Conservation (phyloP, 352 stramenopile species). For the Pythium vanterpoolii region DNA sequence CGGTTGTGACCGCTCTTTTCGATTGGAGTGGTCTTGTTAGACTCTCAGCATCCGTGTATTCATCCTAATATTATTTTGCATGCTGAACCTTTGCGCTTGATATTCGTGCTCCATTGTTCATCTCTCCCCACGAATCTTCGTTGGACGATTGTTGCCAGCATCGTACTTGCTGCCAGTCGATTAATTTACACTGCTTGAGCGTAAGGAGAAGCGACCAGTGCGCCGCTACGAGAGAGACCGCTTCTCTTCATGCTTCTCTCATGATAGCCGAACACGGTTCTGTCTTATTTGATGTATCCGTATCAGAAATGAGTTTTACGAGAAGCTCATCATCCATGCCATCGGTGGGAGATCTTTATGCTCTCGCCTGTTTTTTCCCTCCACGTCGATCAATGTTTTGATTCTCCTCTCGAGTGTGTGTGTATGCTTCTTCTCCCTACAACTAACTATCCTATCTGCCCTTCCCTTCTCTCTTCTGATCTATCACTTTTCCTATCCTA, state of each 20-base stretch:
- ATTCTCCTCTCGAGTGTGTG: not conserved
- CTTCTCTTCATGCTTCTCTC: not conserved
- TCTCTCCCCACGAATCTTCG: no score
- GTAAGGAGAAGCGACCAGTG: not conserved
- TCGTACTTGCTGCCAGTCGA: no score
- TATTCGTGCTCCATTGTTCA: no score
- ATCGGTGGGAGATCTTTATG: no score
- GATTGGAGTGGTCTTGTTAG: no score
- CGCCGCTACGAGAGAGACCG: not conserved
- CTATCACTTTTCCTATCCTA: slow-evolving; percentile 19
- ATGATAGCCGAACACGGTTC: not conserved
- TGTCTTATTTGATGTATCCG: not conserved
- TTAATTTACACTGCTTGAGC: no score
- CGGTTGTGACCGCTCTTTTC: no score
- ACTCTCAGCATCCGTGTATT: no score
- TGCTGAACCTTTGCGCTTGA: no score
- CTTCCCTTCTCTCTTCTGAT: slow-evolving; percentile 8
- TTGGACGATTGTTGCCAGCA: no score
- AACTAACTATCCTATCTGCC: slow-evolving; percentile 1
- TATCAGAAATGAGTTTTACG: not conserved
- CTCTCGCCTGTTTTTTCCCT: no score
- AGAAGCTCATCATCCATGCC: not conserved
- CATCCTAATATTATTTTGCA: no score
- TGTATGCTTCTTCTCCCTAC: not conserved
- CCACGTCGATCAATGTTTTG: not conserved